Conservation (phyloP, 805 yeast genomes). For the Kluyveromyces siamensis region DNA sequence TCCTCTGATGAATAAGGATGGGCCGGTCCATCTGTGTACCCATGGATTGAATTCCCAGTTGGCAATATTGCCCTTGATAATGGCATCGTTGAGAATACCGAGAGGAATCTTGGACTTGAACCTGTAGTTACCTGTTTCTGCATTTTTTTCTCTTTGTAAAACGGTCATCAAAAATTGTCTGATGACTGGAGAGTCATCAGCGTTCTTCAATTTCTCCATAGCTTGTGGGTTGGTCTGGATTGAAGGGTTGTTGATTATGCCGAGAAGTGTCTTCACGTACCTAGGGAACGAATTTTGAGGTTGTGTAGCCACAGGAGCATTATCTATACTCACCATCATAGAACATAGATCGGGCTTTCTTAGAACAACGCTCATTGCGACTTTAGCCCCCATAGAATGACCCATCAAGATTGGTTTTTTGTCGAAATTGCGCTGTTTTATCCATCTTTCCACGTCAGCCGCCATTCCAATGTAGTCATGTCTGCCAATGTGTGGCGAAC, state of each 20-base stretch:
- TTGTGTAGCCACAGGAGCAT: conserved; percentile 70
- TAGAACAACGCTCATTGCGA: conserved; percentile 80
- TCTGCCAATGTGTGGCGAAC: conserved; percentile 65
- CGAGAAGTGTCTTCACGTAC: conserved; percentile 55
- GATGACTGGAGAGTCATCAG: conserved; percentile 51
- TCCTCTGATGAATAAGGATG: conserved; percentile 75
- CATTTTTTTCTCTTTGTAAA: conserved; percentile 24
- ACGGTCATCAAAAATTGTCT: conserved; percentile 64
- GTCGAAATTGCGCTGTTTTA: conserved; percentile 35
- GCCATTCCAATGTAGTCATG: conserved; percentile 78
- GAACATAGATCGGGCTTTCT: conserved; percentile 53
- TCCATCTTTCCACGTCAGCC: conserved; percentile 73
- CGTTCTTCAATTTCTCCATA: conserved; percentile 48
- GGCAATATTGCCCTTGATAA: conserved; percentile 59
- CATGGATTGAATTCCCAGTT: conserved; percentile 66
- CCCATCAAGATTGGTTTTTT: conserved; percentile 58
- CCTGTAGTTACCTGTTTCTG: conserved; percentile 16
- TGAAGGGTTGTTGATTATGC: conserved; percentile 40
- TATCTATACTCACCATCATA: conserved; percentile 72
- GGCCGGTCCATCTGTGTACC: conserved; percentile 52
- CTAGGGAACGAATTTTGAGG: conserved; percentile 51
- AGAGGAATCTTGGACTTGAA: conserved; percentile 50
- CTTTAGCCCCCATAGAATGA: conserved; percentile 90
- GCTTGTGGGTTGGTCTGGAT: conserved; percentile 56
- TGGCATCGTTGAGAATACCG: conserved; percentile 51